These are phyloP conservation scores for Lactuca sativa DNA, from an alignment of 129 eudicot genomes.

Conservation along the genomic window DNA sequence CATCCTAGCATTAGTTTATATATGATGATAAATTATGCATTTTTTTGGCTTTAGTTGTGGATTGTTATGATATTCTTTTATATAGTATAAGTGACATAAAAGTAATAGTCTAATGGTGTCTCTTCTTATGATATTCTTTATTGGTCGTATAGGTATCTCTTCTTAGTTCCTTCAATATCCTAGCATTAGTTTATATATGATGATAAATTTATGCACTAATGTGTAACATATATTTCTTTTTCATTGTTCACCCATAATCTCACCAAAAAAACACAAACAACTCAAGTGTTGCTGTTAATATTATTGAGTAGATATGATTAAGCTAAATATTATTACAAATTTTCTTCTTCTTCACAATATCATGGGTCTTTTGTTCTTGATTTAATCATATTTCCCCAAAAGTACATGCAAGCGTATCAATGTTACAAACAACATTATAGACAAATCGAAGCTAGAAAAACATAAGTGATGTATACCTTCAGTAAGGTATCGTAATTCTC, in stretches of 20 bases:
- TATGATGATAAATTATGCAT: no score
- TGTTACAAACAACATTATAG: slow-evolving; percentile 7
- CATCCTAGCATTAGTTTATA: no score
- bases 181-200: no score
- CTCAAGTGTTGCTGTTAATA: background rate
- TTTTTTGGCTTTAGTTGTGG: no score
- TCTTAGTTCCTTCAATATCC: background rate
- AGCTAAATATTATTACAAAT: background rate
- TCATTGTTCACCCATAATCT: no score
- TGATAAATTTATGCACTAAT: no score
- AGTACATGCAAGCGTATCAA: slow-evolving; percentile 19
- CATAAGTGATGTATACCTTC: slow-evolving; percentile 62
- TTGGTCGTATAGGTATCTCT: slow-evolving; percentile 47
- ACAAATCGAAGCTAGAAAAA: slow-evolving; percentile 18
- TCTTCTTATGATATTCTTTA: background rate
- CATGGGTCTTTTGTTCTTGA: background rate
- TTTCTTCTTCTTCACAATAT: background rate
- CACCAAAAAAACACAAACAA: no score
- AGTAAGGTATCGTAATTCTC: slow-evolving; percentile 23
- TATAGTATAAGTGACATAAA: no score
- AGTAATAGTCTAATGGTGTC: no score
- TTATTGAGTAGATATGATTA: slow-evolving; percentile 17
- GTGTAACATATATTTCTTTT: no score
- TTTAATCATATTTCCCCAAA: slow-evolving; percentile 30
- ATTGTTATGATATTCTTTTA: no score